Evolutionary conservation across 768 basidiomycete species (phyloP), one percentile per base, ranked within the genome.

Genomic region (Stropharia rugosoannulata): DNA sequence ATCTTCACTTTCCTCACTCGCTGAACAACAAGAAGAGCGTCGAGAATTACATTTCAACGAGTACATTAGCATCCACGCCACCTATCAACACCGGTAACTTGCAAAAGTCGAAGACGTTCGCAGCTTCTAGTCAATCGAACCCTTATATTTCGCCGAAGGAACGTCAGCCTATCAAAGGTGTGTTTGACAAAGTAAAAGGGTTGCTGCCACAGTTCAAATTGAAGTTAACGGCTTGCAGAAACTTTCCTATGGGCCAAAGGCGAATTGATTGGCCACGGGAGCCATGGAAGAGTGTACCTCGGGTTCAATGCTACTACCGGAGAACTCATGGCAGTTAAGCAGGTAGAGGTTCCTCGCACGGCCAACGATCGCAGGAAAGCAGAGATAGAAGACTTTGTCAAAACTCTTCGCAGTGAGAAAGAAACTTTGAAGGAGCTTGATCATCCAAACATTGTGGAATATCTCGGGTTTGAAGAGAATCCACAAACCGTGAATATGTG

Each of bases 321-420:
- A 35, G 92, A 96, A 68, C 86, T 96, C 77, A 89, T 97, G 66
- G 95, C 95, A 3, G 95, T 98, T 58, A 98, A 98, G 72, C 95
- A 96, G 70, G 95, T 97, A 32, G 95, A 97, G 68, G 77, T 92
- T 55, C 91, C 90, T 0, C 79, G 80, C 37, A 89, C 88, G 13
- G 78, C 81, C 16, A 85, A 83, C 60, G 90, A 93, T 70, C 83
- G 82, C 64, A 78, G 76, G 51, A 65, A 58, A 83, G 90, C 66
- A 70, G 76, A 48, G 79, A 86, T 29, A 85, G 91, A 60, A 70
- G 78, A 49, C 80, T 83, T 58, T 81, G 91, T 62, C 51, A 85
- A 90, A 58, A 90, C 93, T 10, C 75, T 97, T 59, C 87, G 89
- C 67, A 81, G 89, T 44, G 95, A 97, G 75, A 90, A 89, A 61